phyloP scores from a whole-genome alignment of 768 basidiomycete species.

The Harrya chromipes region DNA sequence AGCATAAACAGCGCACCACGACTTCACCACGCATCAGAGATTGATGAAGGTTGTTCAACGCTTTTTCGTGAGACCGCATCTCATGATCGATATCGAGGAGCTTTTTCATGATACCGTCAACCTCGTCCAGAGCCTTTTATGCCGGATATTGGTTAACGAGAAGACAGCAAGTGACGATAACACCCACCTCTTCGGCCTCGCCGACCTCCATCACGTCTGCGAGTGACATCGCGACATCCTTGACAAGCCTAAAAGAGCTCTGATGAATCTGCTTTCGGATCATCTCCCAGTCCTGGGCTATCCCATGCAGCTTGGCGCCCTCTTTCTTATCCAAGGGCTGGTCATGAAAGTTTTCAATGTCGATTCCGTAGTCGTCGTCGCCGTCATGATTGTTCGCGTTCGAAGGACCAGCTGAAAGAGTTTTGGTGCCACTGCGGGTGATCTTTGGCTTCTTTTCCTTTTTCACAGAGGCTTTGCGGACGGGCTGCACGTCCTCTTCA shows the following conservation, averaged over 20 bases:
- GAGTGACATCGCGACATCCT: constrained; percentile 52
- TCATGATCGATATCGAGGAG: constrained; percentile 65
- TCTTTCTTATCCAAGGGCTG: constrained; percentile 62
- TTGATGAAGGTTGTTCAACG: constrained; percentile 56
- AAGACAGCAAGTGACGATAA: neutral
- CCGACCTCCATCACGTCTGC: constrained; percentile 60
- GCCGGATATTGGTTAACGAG: neutral
- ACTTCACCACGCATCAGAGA: constrained; percentile 50
- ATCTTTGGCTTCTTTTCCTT: constrained; percentile 32
- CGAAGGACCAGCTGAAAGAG: constrained; percentile 22
- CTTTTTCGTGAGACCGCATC: constrained; percentile 53
- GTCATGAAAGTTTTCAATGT: constrained; percentile 58
- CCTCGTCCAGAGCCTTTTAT: constrained; percentile 49
- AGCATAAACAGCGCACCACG: constrained; percentile 46
- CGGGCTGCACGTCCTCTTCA: constrained; percentile 41
- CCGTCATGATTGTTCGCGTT: constrained; percentile 26
- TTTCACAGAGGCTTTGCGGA: constrained; percentile 29
- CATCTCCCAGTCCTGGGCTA: constrained; percentile 60
- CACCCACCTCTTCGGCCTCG: constrained; percentile 49
- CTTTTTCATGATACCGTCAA: constrained; percentile 67
- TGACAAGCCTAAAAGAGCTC: constrained; percentile 42
- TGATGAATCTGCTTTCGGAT: constrained; percentile 49
- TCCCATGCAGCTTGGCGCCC: constrained; percentile 49
- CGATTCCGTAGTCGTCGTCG: constrained; percentile 52
- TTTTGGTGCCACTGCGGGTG: constrained; percentile 19